Conservation (phyloP, 805 yeast genomes). For the Sungouiella blattae region DNA sequence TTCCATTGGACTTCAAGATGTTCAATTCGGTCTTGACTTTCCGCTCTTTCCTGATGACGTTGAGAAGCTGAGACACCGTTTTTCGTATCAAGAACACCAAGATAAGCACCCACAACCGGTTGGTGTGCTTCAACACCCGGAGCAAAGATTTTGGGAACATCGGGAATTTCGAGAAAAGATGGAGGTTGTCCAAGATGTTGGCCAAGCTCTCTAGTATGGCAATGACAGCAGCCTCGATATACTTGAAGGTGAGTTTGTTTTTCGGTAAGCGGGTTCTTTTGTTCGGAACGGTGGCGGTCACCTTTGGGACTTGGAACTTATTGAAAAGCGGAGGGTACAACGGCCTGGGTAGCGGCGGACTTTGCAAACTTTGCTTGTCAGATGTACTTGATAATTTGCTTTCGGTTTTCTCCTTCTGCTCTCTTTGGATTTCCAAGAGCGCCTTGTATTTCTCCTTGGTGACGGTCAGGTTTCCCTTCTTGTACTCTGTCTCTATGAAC, state of each 20-base stretch:
- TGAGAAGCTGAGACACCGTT: slow-evolving; percentile 39
- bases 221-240: slow-evolving; percentile 27
- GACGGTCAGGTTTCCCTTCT: slow-evolving; percentile 34
- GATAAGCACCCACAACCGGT: slow-evolving; percentile 41
- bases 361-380: slow-evolving; percentile 3
- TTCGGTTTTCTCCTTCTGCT: slow-evolving; percentile 3
- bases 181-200: slow-evolving; percentile 38
- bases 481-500: slow-evolving; percentile 36
- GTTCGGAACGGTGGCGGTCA: slow-evolving; percentile 1
- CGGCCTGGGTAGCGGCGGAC: slow-evolving; percentile 27
- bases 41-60: slow-evolving; percentile 34
- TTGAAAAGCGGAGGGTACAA: slow-evolving; percentile 32
- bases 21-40: slow-evolving; percentile 36
- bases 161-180: slow-evolving; percentile 39
- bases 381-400: neutral
- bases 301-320: slow-evolving; percentile 25
- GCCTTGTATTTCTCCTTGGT: slow-evolving; percentile 35
- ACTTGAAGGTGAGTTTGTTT: slow-evolving; percentile 20
- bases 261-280: slow-evolving; percentile 1
- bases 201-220: slow-evolving; percentile 34
- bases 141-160: slow-evolving; percentile 37
- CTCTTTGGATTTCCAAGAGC: slow-evolving; percentile 24
- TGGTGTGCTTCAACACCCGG: slow-evolving; percentile 37
- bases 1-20: slow-evolving; percentile 23
- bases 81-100: slow-evolving; percentile 39